Evolutionary conservation across 257 asterid genomes (phyloP).

Genomic region (Cynanchum wilfordii): DNA sequence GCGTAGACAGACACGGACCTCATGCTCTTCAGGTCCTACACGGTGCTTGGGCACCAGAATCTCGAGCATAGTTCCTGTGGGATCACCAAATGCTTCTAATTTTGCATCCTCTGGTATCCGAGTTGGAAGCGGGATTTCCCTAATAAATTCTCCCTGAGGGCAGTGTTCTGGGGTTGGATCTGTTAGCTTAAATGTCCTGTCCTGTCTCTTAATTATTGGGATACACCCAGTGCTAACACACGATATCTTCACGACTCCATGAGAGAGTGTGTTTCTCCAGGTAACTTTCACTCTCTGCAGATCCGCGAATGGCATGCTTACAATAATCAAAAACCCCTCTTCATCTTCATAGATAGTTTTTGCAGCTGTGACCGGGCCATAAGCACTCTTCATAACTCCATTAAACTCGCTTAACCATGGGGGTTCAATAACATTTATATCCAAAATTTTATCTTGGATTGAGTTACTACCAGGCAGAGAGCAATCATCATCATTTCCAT

Average conservation of each 20-base stretch:
- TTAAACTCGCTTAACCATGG: constrained; percentile 36
- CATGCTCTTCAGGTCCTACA: constrained; percentile 45
- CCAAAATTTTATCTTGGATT: constrained; percentile 23
- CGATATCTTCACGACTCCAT: constrained; percentile 47
- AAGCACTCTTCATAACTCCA: constrained; percentile 37
- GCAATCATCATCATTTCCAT: constrained; percentile 32
- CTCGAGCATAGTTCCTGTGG: constrained; percentile 46
- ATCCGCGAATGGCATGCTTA: constrained; percentile 47
- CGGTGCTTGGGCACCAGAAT: constrained; percentile 47
- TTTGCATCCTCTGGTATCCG: constrained; percentile 49
- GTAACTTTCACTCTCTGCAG: constrained; percentile 44
- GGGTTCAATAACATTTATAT: constrained; percentile 31
- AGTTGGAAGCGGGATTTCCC: constrained; percentile 42
- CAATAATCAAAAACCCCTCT: constrained; percentile 34
- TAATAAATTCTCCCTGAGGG: constrained; percentile 43
- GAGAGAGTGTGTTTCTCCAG: constrained; percentile 40
- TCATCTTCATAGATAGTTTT: constrained; percentile 45
- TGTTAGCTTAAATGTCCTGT: constrained; percentile 38
- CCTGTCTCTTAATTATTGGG: constrained; percentile 33
- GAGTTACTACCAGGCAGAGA: constrained; percentile 20
- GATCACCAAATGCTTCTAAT: constrained; percentile 43
- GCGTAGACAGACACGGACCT: constrained; percentile 48
- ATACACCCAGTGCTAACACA: constrained; percentile 41
- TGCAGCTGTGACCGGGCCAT: constrained; percentile 47
- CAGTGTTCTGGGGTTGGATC: constrained; percentile 49